Evolutionary conservation across 257 asterid species (phyloP).

Genomic region (Lithospermum erythrorhizon): DNA sequence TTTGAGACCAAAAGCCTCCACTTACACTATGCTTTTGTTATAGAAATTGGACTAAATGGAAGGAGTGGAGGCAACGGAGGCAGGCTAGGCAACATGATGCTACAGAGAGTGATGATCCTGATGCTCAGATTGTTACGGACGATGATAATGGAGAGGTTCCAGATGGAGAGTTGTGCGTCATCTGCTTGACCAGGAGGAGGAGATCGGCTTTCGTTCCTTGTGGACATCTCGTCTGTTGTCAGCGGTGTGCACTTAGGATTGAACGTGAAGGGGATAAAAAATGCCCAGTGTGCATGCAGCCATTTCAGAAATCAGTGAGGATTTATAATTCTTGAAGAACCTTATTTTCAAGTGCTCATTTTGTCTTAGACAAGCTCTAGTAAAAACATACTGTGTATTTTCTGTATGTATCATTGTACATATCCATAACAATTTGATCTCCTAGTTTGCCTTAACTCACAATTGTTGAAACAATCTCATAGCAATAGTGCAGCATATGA

Average conservation of each 20-base stretch:
- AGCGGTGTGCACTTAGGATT: conserved; percentile 59
- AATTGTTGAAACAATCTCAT: too few species aligned
- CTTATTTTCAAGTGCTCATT: neutral
- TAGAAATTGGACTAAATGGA: conserved; percentile 83
- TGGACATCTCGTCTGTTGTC: conserved; percentile 91
- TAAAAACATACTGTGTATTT: too few species aligned
- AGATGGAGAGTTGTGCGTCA: conserved; percentile 78
- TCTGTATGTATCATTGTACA: too few species aligned
- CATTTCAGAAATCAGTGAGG: conserved; percentile 50
- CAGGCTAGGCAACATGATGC: conserved; percentile 29
- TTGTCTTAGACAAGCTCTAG: neutral
- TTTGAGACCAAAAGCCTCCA: neutral
- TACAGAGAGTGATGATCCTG: conserved; percentile 12
- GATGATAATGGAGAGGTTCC: conserved; percentile 31
- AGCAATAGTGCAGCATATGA: too few species aligned
- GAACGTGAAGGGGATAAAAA: conserved; percentile 60
- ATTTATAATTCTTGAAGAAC: conserved; percentile 54
- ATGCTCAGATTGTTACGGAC: neutral
- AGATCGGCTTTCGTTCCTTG: conserved; percentile 84
- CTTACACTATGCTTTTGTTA: neutral
- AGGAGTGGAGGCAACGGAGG: conserved; percentile 50
- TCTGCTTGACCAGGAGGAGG: conserved; percentile 72
- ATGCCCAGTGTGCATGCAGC: conserved; percentile 89
- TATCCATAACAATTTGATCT: too few species aligned
- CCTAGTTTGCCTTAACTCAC: neutral